Percentiles rank a stretch among this genome's conserved stretches.
phyloP scores from a whole-genome alignment of 2,329 filamentous ascomycete species.

The Microdochium nivale region DNA sequence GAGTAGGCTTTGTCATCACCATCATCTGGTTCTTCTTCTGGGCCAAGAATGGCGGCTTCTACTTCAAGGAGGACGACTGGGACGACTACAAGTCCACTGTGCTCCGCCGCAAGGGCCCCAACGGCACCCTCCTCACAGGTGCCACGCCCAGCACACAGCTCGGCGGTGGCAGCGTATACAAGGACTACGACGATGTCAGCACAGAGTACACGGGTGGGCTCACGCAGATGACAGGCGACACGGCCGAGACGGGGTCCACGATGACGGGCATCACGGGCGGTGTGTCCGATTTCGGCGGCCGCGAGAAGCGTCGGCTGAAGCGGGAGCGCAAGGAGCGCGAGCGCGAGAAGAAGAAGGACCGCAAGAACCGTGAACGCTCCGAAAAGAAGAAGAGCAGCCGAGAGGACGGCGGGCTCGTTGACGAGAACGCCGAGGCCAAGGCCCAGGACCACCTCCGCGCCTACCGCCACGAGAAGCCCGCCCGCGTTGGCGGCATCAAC shows the following conservation, averaged over 20 bases:
- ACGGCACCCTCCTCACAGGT: constrained; percentile 76
- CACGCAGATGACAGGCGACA: constrained; percentile 26
- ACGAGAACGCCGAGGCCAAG: constrained; percentile 54
- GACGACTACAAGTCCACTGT: constrained; percentile 98
- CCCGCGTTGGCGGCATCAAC: constrained; percentile 84
- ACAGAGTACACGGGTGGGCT: constrained; percentile 29
- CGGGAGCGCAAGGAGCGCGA: constrained; percentile 40
- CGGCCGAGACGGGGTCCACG: constrained; percentile 35
- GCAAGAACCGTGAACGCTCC: constrained; percentile 16
- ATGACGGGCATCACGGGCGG: constrained; percentile 50
- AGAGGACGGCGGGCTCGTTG: constrained; percentile 54
- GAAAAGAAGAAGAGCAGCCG: constrained; percentile 26
- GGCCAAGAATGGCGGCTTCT: constrained; percentile 92
- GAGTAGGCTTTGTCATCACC: constrained; percentile 62
- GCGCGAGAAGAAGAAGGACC: constrained; percentile 30
- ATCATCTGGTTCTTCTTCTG: constrained; percentile 98
- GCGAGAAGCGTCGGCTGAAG: constrained; percentile 47
- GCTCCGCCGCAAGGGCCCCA: constrained; percentile 76
- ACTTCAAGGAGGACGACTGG: constrained; percentile 82
- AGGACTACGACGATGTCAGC: constrained; percentile 50
- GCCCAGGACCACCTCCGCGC: constrained; percentile 63
- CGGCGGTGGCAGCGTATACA: constrained; percentile 81
- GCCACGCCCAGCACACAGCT: constrained; percentile 76
- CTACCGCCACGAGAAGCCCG: constrained; percentile 81
- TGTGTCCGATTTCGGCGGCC: constrained; percentile 44